Evolutionary conservation across 345 rosid genomes (phyloP).

Genomic region (Limnanthes douglasii): DNA sequence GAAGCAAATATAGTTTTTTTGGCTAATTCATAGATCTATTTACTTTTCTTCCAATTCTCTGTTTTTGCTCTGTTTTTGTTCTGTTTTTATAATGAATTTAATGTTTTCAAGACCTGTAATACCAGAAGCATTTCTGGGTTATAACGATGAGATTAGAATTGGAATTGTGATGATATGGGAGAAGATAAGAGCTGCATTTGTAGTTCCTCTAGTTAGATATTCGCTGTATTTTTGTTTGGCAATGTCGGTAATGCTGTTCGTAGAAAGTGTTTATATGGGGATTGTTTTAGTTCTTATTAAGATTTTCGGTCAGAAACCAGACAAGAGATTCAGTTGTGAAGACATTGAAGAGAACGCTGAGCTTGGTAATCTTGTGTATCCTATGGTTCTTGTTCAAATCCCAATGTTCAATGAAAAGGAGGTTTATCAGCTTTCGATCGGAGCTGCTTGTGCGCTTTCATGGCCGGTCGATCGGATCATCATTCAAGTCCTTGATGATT

Average conservation of each 20-base stretch:
- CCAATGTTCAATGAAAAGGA: conserved; percentile 19
- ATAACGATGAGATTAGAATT: neutral
- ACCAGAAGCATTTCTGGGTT: too few relatives aligned
- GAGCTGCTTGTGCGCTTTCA: conserved; percentile 27
- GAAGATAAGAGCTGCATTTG: conserved; percentile 14
- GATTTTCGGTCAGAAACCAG: conserved; percentile 19
- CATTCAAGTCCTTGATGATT: conserved; percentile 31
- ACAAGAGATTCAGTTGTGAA: conserved; percentile 25
- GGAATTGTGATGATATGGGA: conserved; percentile 13
- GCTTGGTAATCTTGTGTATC: conserved; percentile 19
- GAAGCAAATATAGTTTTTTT: too few relatives aligned
- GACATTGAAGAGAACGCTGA: conserved; percentile 24
- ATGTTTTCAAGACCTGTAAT: too few relatives aligned
- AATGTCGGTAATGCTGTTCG: conserved; percentile 30
- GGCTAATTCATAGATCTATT: too few relatives aligned
- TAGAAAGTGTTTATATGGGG: conserved; percentile 36
- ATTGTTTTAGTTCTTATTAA: conserved; percentile 24
- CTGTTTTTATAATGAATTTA: too few relatives aligned
- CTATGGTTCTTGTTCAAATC: conserved; percentile 19
- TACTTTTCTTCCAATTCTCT: too few relatives aligned
- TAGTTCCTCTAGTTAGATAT: conserved; percentile 21
- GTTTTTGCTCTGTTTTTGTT: too few relatives aligned
- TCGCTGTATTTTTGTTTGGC: conserved; percentile 23
- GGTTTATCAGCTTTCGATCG: conserved; percentile 23
- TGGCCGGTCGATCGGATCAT: conserved; percentile 27